Evolutionary conservation across 2,329 filamentous ascomycete genomes (phyloP).

Genomic region (Exophiala spinifera): DNA sequence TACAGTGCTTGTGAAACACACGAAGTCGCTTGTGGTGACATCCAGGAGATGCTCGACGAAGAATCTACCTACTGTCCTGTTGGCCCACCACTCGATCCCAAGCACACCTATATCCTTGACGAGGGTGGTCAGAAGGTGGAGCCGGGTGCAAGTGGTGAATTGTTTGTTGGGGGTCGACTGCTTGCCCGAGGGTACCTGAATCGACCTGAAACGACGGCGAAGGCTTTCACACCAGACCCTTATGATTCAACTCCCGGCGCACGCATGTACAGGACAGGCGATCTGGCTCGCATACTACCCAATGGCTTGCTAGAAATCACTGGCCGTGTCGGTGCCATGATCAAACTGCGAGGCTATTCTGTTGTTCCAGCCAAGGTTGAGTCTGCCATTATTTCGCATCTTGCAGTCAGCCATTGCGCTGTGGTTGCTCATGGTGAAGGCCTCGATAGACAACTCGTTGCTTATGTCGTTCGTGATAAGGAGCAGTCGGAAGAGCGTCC

Average conservation of each 20-base stretch:
- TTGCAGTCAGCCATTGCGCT: conserved; percentile 69
- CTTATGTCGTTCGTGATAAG: conserved; percentile 69
- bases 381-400: conserved; percentile 64
- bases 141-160: conserved; percentile 63
- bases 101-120: conserved; percentile 70
- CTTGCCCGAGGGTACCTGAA: conserved; percentile 76
- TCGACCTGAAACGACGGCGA: conserved; percentile 71
- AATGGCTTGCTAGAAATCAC: conserved; percentile 71
- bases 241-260: conserved; percentile 60
- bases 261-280: conserved; percentile 72
- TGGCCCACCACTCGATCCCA: conserved; percentile 64
- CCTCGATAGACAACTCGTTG: conserved; percentile 70
- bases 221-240: conserved; percentile 65
- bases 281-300: conserved; percentile 64
- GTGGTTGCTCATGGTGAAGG: conserved; percentile 74
- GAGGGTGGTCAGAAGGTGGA: conserved; percentile 64
- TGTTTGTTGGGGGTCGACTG: conserved; percentile 71
- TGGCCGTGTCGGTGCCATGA: conserved; percentile 73
- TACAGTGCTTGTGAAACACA: conserved; percentile 83
- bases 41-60: conserved; percentile 63
- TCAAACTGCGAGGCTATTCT: conserved; percentile 75
- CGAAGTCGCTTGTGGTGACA: conserved; percentile 74
- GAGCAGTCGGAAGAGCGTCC: conserved; percentile 58
- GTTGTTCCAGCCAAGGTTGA: conserved; percentile 76
- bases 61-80: conserved; percentile 69